Evolutionary conservation across 2,329 filamentous ascomycete species (phyloP).

Genomic region (Cryphonectria parasitica): DNA sequence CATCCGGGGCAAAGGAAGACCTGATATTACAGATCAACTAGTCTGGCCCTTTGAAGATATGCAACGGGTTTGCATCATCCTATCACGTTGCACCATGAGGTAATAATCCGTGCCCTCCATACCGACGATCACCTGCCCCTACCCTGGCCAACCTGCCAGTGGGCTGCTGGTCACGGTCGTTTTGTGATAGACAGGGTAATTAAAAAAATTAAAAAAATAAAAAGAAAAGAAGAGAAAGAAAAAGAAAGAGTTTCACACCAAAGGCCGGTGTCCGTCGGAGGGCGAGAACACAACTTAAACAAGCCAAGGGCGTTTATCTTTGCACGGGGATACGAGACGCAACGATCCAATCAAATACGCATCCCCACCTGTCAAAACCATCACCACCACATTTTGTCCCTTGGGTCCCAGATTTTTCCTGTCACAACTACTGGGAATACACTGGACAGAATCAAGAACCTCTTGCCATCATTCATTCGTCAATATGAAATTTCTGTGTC

Average conservation of each 20-base stretch:
- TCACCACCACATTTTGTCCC: neutral
- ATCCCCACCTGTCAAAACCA: neutral
- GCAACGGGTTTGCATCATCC: neutral
- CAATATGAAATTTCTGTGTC: slow-evolving; percentile 60
- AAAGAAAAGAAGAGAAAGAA: no score
- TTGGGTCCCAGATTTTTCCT: neutral
- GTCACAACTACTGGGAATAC: neutral
- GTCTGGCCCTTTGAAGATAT: no score
- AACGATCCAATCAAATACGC: neutral
- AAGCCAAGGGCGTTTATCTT: neutral
- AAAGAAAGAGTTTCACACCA: neutral
- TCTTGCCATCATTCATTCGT: neutral
- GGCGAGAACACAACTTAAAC: neutral
- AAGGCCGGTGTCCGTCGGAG: neutral
- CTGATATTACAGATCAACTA: no score
- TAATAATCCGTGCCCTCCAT: neutral
- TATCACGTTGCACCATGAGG: neutral
- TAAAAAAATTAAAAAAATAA: no score
- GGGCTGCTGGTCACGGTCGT: neutral
- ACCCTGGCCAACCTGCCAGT: neutral
- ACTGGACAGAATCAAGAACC: neutral
- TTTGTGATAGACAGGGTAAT: neutral
- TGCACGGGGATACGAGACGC: neutral
- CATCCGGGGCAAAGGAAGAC: neutral
- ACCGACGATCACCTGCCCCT: neutral